Evolutionary conservation across 352 stramenopile species (phyloP).

Genomic region (Phytopythium ostracodes): DNA sequence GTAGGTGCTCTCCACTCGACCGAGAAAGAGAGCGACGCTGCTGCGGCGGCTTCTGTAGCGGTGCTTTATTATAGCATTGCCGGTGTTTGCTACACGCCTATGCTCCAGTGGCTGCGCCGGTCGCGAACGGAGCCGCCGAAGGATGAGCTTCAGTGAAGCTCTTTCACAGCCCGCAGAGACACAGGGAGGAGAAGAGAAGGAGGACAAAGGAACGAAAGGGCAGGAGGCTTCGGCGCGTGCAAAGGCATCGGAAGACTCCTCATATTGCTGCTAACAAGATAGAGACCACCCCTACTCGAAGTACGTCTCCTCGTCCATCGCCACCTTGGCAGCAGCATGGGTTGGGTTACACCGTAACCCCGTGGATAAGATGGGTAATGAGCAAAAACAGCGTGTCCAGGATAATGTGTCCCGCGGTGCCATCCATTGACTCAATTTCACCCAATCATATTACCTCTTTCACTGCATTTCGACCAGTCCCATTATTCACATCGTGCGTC

Average conservation of each 20-base stretch:
- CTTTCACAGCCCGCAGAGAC: no score
- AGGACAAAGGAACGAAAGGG: no score
- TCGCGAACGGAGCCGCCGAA: no score
- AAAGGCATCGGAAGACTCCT: no score
- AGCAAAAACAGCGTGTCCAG: not conserved
- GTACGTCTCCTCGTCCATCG: no score
- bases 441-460: slow-evolving; percentile 5
- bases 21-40: not conserved
- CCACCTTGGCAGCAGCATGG: no score
- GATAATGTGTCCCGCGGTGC: not conserved
- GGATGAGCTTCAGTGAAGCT: no score
- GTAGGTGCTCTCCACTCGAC: slow-evolving; percentile 17
- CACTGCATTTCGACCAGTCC: not conserved
- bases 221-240: no score
- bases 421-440: not conserved
- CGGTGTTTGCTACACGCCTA: not conserved
- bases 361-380: not conserved
- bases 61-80: slow-evolving; percentile 4
- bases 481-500: not conserved
- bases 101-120: no score
- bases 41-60: not conserved
- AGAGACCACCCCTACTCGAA: no score
- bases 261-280: no score
- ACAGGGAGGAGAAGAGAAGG: no score
- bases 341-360: not conserved